Conservation (phyloP, 768 basidiomycete genomes). For the Daedaleopsis nitida region DNA sequence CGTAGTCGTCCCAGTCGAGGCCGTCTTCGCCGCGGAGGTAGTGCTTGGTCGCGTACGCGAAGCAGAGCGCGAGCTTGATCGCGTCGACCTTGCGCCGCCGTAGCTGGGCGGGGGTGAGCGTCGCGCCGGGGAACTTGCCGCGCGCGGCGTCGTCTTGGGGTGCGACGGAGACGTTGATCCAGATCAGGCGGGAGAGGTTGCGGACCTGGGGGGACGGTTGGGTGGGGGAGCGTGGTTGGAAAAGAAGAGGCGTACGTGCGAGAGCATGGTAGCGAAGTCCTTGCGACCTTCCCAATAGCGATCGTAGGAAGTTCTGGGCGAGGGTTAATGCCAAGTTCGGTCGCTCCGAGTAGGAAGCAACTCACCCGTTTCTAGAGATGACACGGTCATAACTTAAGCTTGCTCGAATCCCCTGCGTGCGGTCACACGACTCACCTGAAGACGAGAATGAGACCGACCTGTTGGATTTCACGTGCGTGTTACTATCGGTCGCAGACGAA, state of each 20-base stretch:
- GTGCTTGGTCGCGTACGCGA: conserved; percentile 74
- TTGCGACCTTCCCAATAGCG: conserved; percentile 90
- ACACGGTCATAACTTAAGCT: not conserved
- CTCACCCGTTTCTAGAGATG: conserved; percentile 62
- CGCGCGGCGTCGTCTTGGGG: conserved; percentile 52
- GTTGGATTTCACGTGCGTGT: not conserved
- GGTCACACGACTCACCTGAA: conserved; percentile 59
- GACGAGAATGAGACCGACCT: conserved; percentile 89
- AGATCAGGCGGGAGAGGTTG: conserved; percentile 75
- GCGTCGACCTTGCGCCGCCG: conserved; percentile 68
- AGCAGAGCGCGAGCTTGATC: conserved; percentile 67
- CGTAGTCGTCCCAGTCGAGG: conserved; percentile 65
- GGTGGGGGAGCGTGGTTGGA: not conserved
- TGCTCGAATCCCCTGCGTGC: not conserved
- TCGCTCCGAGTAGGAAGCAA: not conserved
- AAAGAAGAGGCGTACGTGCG: conserved; percentile 46
- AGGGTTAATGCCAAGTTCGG: not conserved
- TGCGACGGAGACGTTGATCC: conserved; percentile 77
- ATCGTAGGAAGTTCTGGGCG: conserved; percentile 75
- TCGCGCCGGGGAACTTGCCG: conserved; percentile 52
- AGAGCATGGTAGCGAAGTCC: conserved; percentile 69
- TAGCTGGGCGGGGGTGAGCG: conserved; percentile 53
- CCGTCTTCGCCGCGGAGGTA: conserved; percentile 88
- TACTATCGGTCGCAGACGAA: not conserved
- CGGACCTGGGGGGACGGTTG: conserved; percentile 45